Conservation (phyloP, 345 rosid species). For the Eucalyptus regnans region DNA sequence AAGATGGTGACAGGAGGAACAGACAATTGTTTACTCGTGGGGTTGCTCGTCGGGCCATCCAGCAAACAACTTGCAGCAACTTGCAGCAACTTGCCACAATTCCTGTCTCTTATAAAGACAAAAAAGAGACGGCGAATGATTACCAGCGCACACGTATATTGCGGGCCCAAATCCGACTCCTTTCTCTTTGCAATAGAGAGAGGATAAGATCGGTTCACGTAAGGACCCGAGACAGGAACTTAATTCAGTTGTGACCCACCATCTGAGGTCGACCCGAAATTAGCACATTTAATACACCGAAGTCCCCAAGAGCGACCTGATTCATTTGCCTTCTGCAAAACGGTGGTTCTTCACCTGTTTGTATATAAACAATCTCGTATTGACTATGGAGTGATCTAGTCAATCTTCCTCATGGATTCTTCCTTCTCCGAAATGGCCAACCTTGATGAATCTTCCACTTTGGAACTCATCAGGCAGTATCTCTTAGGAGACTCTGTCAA, state of each 20-base stretch:
- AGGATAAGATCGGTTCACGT: neutral
- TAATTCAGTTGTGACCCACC: neutral
- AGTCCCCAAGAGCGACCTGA: neutral
- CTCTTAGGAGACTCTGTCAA: conserved; percentile 8
- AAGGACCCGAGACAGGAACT: neutral
- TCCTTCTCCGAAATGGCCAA: neutral
- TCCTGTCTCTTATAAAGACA: neutral
- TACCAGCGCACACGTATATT: neutral
- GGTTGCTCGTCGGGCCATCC: neutral
- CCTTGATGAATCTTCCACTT: neutral
- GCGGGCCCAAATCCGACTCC: neutral
- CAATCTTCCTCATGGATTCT: neutral
- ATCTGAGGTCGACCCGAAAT: neutral
- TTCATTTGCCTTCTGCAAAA: neutral
- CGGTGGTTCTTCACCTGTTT: neutral
- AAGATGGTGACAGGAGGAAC: neutral
- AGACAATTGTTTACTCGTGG: neutral
- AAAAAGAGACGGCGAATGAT: neutral
- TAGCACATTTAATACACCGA: neutral
- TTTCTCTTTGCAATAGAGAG: neutral
- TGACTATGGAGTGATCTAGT: neutral
- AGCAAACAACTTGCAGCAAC: neutral
- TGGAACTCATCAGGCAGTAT: neutral
- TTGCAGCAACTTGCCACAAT: neutral
- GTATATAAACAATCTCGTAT: neutral